Evolutionary conservation across 2,329 filamentous ascomycete species (phyloP).

Genomic region (Chrysoporthe deuterocubensis): DNA sequence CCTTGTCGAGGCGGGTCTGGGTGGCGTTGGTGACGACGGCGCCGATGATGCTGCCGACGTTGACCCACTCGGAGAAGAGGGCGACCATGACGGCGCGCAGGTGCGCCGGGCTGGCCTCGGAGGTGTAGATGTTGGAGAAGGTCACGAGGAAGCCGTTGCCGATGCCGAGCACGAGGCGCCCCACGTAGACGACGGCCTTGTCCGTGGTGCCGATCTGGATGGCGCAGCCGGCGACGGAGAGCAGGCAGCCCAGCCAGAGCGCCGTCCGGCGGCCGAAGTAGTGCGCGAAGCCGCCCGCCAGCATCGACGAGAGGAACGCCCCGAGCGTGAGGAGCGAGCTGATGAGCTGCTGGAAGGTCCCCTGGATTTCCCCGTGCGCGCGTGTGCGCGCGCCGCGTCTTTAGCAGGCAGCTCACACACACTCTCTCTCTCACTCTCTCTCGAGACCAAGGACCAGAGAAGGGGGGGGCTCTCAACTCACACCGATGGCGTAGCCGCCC

Average conservation of each 20-base stretch:
- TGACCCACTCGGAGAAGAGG: slow-evolving; percentile 54
- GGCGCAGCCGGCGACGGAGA: slow-evolving; percentile 48
- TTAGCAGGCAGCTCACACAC: not conserved
- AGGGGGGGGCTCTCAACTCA: slow-evolving; percentile 33
- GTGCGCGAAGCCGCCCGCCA: slow-evolving; percentile 50
- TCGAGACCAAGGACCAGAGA: too few relatives aligned
- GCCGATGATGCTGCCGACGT: slow-evolving; percentile 52
- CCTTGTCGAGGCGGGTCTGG: slow-evolving; percentile 41
- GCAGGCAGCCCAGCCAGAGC: slow-evolving; percentile 51
- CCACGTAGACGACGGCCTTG: slow-evolving; percentile 48
- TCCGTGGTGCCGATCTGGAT: slow-evolving; percentile 48
- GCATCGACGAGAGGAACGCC: slow-evolving; percentile 52
- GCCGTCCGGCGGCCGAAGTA: slow-evolving; percentile 51
- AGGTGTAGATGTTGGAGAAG: slow-evolving; percentile 52
- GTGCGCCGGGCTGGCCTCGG: slow-evolving; percentile 52
- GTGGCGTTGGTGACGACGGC: slow-evolving; percentile 48
- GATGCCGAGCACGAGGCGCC: slow-evolving; percentile 48
- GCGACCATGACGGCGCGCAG: slow-evolving; percentile 53
- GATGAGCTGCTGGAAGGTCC: slow-evolving; percentile 56
- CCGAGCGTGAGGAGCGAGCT: slow-evolving; percentile 56
- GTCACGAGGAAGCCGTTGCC: slow-evolving; percentile 50
- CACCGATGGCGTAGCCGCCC: slow-evolving; percentile 47
- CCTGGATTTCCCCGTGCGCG: slow-evolving; percentile 33
- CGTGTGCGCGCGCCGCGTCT: too few relatives aligned
- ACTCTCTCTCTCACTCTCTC: too few relatives aligned